Evolutionary conservation across 306 rosid genomes (phyloP).

Genomic region (Begonia masoniana): DNA sequence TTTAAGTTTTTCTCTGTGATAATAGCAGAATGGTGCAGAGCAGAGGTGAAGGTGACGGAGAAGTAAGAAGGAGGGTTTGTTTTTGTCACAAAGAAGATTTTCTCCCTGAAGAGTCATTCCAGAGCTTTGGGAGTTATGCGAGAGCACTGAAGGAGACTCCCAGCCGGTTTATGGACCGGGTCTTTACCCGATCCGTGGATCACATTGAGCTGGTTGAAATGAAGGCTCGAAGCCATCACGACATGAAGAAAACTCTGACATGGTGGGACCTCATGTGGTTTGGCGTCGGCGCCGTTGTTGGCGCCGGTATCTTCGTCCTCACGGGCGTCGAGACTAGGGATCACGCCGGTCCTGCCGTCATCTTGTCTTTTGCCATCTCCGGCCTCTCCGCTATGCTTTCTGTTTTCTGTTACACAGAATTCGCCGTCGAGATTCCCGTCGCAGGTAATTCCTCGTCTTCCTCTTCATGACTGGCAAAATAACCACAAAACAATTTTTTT

Average conservation of each 20-base stretch:
- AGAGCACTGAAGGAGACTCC: constrained; percentile 43
- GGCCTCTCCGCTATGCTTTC: constrained; percentile 86
- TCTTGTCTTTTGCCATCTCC: constrained; percentile 57
- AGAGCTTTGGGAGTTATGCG: constrained; percentile 43
- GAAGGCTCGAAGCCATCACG: constrained; percentile 48
- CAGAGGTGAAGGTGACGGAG: constrained; percentile 5
- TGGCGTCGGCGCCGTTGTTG: constrained; percentile 77
- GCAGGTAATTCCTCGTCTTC: constrained; percentile 35
- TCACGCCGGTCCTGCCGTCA: constrained; percentile 60
- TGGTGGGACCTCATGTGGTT: constrained; percentile 99
- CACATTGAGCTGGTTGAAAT: constrained; percentile 47
- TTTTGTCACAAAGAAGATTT: constrained; percentile 33
- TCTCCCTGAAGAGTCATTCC: constrained; percentile 80
- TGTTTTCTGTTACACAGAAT: constrained; percentile 91
- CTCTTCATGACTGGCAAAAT: too few species aligned
- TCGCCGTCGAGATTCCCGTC: constrained; percentile 79
- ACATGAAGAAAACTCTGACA: constrained; percentile 70
- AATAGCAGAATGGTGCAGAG: constrained; percentile 20
- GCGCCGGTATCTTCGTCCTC: constrained; percentile 75
- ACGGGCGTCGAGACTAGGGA: constrained; percentile 54
- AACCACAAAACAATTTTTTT: too few species aligned
- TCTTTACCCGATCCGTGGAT: constrained; percentile 42
- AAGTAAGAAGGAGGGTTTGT: constrained; percentile 33
- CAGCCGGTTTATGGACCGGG: constrained; percentile 32
- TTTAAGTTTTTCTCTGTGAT: background rate